These are phyloP conservation scores for Fimicolochytrium jonesii DNA, from an alignment of 192 early-diverging fungal genomes.

Conservation along the genomic window DNA sequence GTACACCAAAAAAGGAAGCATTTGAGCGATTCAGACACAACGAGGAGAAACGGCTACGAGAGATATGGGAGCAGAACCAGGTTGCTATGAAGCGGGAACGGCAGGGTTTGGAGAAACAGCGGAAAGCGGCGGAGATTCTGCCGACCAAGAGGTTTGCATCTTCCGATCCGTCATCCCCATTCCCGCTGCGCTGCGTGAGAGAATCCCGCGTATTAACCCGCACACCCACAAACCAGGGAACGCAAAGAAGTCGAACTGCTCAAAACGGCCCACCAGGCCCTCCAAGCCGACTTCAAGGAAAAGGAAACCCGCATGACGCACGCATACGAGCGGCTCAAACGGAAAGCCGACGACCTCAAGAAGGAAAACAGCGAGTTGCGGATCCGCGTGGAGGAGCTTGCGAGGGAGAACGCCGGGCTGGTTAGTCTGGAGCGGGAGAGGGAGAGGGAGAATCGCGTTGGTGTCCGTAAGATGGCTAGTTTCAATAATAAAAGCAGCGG, in stretches of 20 bases:
- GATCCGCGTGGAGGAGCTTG: constrained; percentile 35
- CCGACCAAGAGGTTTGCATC: constrained; percentile 29
- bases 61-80: neutral
- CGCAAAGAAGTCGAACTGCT: constrained; percentile 42
- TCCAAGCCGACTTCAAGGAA: constrained; percentile 17
- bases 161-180: neutral
- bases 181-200: no score
- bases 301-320: constrained; percentile 18
- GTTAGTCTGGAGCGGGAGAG: neutral
- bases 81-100: constrained; percentile 18
- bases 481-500: neutral
- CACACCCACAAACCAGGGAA: constrained; percentile 21
- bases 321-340: constrained; percentile 28
- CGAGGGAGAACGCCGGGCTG: constrained; percentile 29
- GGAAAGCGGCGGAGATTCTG: constrained; percentile 26
- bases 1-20: neutral
- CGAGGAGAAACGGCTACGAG: neutral
- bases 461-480: neutral
- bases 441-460: no score
- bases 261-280: constrained; percentile 21
- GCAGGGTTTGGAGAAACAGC: constrained; percentile 27
- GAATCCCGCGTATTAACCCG: neutral
- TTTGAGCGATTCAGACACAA: constrained; percentile 9
- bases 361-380: constrained; percentile 26
- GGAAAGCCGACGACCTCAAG: constrained; percentile 31